Conservation (phyloP, 202 grass and related monocot genomes). For the Zizania palustris region DNA sequence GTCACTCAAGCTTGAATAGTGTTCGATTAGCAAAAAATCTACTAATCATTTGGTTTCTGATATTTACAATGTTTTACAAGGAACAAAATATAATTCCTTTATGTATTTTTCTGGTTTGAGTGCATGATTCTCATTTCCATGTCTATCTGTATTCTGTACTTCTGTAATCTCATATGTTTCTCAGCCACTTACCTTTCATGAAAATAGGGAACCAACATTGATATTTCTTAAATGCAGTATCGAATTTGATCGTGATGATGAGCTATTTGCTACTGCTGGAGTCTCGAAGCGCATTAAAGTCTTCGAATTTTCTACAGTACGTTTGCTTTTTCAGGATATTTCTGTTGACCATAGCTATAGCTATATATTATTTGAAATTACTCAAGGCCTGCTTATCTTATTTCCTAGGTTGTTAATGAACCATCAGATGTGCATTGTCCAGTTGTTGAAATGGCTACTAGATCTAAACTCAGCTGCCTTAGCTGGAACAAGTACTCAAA, state of each 20-base stretch:
- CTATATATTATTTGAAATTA: slow-evolving; percentile 33
- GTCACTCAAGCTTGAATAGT: slow-evolving; percentile 14
- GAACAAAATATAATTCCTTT: not conserved
- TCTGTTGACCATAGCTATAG: not conserved
- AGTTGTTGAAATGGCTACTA: slow-evolving; percentile 90
- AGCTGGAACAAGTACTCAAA: slow-evolving; percentile 99
- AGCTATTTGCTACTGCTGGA: slow-evolving; percentile 95
- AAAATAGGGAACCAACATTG: slow-evolving; percentile 7
- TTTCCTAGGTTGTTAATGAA: slow-evolving; percentile 87
- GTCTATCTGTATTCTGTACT: not conserved
- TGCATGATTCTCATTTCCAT: slow-evolving; percentile 21
- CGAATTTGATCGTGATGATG: slow-evolving; percentile 98
- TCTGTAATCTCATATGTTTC: not conserved
- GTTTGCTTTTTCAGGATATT: slow-evolving; percentile 32
- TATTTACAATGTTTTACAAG: not conserved
- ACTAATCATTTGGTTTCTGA: slow-evolving; percentile 12
- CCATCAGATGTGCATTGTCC: slow-evolving; percentile 90
- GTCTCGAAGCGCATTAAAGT: slow-evolving; percentile 99
- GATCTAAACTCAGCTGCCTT: slow-evolving; percentile 99
- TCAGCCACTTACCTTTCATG: not conserved
- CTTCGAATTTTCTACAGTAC: slow-evolving; percentile 94
- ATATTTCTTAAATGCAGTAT: slow-evolving; percentile 65
- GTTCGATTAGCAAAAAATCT: slow-evolving; percentile 18
- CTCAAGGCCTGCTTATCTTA: slow-evolving; percentile 25
- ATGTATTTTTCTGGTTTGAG: not conserved